Percentiles rank a stretch among this genome's conserved stretches.
phyloP scores from a whole-genome alignment of 495 filamentous ascomycete genomes.

The Filosporella fistucella region DNA sequence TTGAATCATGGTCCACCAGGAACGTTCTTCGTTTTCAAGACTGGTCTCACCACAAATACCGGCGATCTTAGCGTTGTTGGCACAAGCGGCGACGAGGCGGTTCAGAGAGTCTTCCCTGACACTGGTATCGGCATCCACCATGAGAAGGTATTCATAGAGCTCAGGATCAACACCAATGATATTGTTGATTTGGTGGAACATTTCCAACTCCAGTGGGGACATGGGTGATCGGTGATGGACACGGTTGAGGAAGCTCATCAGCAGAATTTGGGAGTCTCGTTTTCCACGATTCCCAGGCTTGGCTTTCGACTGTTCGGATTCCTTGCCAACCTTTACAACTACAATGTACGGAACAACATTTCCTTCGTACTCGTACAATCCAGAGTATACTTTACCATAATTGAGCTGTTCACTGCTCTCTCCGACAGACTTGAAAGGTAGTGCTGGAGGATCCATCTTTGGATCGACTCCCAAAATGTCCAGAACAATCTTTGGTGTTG shows the following conservation, averaged over 20 bases:
- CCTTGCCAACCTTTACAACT: conserved; percentile 94
- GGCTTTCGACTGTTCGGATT: conserved; percentile 84
- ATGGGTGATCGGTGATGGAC: conserved; percentile 92
- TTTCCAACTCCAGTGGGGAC: conserved; percentile 93
- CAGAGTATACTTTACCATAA: conserved; percentile 97
- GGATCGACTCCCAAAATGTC: conserved; percentile 97
- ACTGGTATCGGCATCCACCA: conserved; percentile 97
- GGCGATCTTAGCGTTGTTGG: conserved; percentile 91
- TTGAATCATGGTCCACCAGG: conserved; percentile 99
- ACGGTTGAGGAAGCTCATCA: conserved; percentile 90
- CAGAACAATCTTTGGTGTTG: conserved; percentile 94
- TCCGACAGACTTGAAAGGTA: conserved; percentile 89
- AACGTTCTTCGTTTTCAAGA: conserved; percentile 88
- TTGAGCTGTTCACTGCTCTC: conserved; percentile 90
- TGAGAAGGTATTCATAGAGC: conserved; percentile 94
- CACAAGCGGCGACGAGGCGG: conserved; percentile 86
- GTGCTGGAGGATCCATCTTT: conserved; percentile 89
- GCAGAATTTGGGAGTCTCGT: conserved; percentile 87
- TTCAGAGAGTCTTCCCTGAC: conserved; percentile 91
- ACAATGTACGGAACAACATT: conserved; percentile 97
- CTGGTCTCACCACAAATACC: conserved; percentile 98
- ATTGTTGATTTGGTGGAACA: conserved; percentile 99
- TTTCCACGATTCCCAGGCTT: conserved; percentile 98
- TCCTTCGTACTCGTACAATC: conserved; percentile 95
- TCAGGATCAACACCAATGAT: conserved; percentile 97